Evolutionary conservation across 2,329 filamentous ascomycete genomes (phyloP).

Genomic region (Claviceps humidiphila): DNA sequence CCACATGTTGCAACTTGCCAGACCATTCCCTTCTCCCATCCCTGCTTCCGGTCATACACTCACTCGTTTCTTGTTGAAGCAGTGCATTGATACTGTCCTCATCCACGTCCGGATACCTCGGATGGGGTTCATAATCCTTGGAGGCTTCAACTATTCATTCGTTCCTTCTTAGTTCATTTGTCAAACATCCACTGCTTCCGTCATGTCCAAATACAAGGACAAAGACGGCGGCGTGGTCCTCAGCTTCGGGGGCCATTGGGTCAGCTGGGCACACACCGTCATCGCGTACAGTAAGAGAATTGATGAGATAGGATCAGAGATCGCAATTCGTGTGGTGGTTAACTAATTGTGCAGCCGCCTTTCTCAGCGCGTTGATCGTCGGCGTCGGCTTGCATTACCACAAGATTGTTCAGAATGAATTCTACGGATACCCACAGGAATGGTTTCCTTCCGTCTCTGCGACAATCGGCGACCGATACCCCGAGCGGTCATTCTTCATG

Average conservation of each 20-base stretch:
- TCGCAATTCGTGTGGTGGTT: slow-evolving; percentile 4
- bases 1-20: not conserved
- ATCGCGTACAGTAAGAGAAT: slow-evolving; percentile 59
- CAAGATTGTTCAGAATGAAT: slow-evolving; percentile 96
- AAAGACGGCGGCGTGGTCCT: slow-evolving; percentile 47
- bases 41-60: not conserved
- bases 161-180: slow-evolving; percentile 9
- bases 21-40: not conserved
- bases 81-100: slow-evolving; percentile 1
- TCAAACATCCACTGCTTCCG: slow-evolving; percentile 6
- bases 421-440: slow-evolving; percentile 86
- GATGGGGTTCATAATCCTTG: slow-evolving; percentile 15
- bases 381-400: slow-evolving; percentile 76
- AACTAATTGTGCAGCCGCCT: slow-evolving; percentile 47
- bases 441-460: slow-evolving; percentile 96
- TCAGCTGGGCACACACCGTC: slow-evolving; percentile 76
- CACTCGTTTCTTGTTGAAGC: not conserved
- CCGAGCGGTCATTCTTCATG: slow-evolving; percentile 93
- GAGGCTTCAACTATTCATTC: not conserved
- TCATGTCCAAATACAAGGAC: slow-evolving; percentile 45
- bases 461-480: slow-evolving; percentile 94
- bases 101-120: slow-evolving; percentile 16
- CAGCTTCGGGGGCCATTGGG: slow-evolving; percentile 72
- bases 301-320: not conserved
- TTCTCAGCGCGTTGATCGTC: slow-evolving; percentile 72